Percentiles rank a stretch among this genome's conserved stretches.
Evolutionary conservation across 352 stramenopile genomes (phyloP).

Genomic region (Pythium chondricola): DNA sequence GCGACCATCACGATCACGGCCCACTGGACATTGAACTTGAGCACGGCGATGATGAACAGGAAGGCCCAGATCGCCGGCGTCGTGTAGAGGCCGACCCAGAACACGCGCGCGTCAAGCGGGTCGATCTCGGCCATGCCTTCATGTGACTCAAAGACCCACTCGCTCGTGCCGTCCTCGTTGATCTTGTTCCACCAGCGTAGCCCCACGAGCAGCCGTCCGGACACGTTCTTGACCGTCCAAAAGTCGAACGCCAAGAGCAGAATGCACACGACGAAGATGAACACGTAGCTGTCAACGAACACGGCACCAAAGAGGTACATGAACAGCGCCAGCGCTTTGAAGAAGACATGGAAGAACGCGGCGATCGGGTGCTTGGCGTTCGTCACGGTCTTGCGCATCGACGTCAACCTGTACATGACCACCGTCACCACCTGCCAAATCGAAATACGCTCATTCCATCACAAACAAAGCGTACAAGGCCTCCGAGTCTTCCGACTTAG

Average conservation of each 20-base stretch:
- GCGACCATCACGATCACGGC: conserved; percentile 91
- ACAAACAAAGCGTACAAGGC: conserved; percentile 41
- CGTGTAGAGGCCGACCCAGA: conserved; percentile 95
- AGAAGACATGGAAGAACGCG: conserved; percentile 95
- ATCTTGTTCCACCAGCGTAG: conserved; percentile 98
- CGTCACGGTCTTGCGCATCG: conserved; percentile 60
- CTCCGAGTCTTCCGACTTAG: conserved; percentile 38
- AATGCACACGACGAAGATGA: conserved; percentile 96
- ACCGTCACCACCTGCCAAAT: not conserved
- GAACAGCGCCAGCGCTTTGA: conserved; percentile 91
- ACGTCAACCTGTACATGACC: conserved; percentile 36
- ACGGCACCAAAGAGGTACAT: conserved; percentile 94
- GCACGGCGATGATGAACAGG: conserved; percentile 89
- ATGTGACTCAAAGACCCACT: conserved; percentile 96
- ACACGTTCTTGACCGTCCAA: conserved; percentile 97
- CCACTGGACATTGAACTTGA: conserved; percentile 94
- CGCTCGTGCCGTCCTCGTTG: conserved; percentile 90
- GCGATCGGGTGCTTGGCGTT: conserved; percentile 91
- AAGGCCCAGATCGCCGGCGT: conserved; percentile 89
- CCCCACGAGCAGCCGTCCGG: conserved; percentile 87
- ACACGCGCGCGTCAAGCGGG: conserved; percentile 87
- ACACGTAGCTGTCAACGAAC: conserved; percentile 91
- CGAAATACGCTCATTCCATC: not conserved
- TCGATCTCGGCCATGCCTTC: conserved; percentile 89
- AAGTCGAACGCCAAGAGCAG: conserved; percentile 96